phyloP scores from a whole-genome alignment of 2,329 filamentous ascomycete genomes.

The Ascosphaera aggregata region DNA sequence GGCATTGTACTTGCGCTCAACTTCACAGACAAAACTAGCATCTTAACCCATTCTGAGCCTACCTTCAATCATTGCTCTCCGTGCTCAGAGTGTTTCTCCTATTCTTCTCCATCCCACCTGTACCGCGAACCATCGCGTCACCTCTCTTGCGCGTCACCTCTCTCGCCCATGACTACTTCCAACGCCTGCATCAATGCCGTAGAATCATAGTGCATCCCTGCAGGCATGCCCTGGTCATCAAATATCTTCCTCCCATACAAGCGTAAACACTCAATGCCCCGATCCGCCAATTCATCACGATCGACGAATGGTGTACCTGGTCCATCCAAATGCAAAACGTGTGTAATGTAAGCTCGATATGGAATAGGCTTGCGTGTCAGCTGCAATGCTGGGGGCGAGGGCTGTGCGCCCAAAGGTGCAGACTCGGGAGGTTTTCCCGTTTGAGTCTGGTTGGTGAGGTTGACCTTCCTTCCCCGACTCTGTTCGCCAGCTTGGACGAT shows the following conservation, averaged over 20 bases:
- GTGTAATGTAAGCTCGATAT: slow-evolving; percentile 51
- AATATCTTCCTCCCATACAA: slow-evolving; percentile 45
- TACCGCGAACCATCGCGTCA: slow-evolving; percentile 20
- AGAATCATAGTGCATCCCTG: slow-evolving; percentile 47
- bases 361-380: slow-evolving; percentile 16
- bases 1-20: too few species aligned
- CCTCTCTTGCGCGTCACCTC: too few species aligned
- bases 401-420: too few species aligned
- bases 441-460: too few species aligned
- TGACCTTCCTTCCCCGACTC: slow-evolving; percentile 27
- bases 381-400: neutral
- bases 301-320: slow-evolving; percentile 48
- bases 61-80: slow-evolving; percentile 13
- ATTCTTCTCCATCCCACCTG: slow-evolving; percentile 19
- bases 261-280: slow-evolving; percentile 57
- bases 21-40: too few species aligned
- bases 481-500: slow-evolving; percentile 52
- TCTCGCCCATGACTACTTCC: slow-evolving; percentile 49
- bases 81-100: slow-evolving; percentile 39
- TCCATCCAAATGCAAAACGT: slow-evolving; percentile 58
- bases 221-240: slow-evolving; percentile 23
- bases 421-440: too few species aligned
- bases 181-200: slow-evolving; percentile 51
- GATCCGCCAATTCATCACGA: slow-evolving; percentile 31
- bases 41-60: too few species aligned